Evolutionary conservation across 768 basidiomycete genomes (phyloP), one percentile per base, ranked within the genome.

Genomic region (Hirschioporus abietinus): DNA sequence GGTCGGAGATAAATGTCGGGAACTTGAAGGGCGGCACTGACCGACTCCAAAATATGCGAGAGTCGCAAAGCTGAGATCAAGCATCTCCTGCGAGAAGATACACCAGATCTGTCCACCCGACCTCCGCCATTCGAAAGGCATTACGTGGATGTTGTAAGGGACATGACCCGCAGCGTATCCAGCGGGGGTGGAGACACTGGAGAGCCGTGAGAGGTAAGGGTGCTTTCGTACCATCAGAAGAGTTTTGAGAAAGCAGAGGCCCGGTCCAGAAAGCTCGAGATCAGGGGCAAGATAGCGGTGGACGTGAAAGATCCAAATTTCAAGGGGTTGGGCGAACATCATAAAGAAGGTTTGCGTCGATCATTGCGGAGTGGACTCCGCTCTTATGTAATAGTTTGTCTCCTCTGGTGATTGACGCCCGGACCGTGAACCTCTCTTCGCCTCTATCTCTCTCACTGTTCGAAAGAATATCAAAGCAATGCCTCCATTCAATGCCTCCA

Each of bases 401-500:
- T 10, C 6, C 42, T 52, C 42, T 52, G 12, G 12, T 36, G 42
- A 52, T 52, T 52, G 42, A 10, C 42, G 42, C 42, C 42, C 12
- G 4, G 30, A 2, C 30, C 8, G 30, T 52, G 42, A n/a, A 15
- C 42, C 42, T 6, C 30, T 52, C 42, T 52, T 52, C 42, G 12
- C 42, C 12, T 52, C 42, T 15, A 15, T 52, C 42, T 12, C 20
- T 52, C 15, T 52, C 15, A 52, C 42, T 52, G 3, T 6, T 20
- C 15, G 42, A 52, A 12, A 5, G 12, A 52, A 52, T 15, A 12
- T 52, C 12, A 52, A 52, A 52, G 42, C 18, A 61, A 61, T 61
- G 60, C 60, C 60, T 25, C 60, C 60, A 24, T 61, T 25, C 60
- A 64, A 70, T 66, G 63, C 71, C 34, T 64, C 71, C 25, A 68